Percentiles rank a stretch among this genome's conserved stretches.
These are phyloP conservation scores for Ophiognomonia clavigignenti-juglandacearum DNA, from an alignment of 2,329 filamentous ascomycete genomes.

Conservation along the genomic window DNA sequence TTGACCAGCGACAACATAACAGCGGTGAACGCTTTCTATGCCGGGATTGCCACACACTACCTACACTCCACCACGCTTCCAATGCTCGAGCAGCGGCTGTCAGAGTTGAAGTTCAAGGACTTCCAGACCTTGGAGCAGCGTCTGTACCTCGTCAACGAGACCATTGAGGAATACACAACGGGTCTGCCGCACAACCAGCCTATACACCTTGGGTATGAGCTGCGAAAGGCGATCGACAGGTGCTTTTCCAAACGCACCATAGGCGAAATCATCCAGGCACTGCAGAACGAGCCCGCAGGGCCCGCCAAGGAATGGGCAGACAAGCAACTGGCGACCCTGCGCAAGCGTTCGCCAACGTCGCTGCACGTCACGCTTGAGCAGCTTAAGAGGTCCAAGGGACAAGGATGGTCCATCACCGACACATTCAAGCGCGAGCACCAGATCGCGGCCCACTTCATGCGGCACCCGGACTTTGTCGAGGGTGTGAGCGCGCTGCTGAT, in stretches of 20 bases:
- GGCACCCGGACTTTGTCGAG: conserved; percentile 83
- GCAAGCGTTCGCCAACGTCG: conserved; percentile 76
- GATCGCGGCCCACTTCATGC: conserved; percentile 86
- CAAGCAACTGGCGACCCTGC: conserved; percentile 70
- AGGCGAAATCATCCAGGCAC: conserved; percentile 63
- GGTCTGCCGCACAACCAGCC: conserved; percentile 74
- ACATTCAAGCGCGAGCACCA: conserved; percentile 82
- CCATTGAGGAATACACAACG: conserved; percentile 87
- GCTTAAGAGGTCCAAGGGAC: conserved; percentile 61
- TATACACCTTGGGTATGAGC: conserved; percentile 60
- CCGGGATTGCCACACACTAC: conserved; percentile 93
- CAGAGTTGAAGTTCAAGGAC: conserved; percentile 86
- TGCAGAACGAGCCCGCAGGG: conserved; percentile 49
- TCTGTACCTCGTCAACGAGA: conserved; percentile 70
- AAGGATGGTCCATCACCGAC: conserved; percentile 73
- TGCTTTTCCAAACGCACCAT: conserved; percentile 68
- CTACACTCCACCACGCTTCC: conserved; percentile 84
- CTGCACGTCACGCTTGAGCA: conserved; percentile 81
- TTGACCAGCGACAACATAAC: conserved; percentile 80
- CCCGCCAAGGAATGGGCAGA: conserved; percentile 68
- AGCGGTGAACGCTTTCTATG: conserved; percentile 83
- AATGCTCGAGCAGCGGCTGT: conserved; percentile 75
- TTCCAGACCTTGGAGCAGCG: conserved; percentile 59
- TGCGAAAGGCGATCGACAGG: conserved; percentile 79
- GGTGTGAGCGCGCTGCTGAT: conserved; percentile 81